Base-by-base conservation (phyloP, 192 early-diverging fungal genomes). In the Umbelopsis sp. region DNA sequence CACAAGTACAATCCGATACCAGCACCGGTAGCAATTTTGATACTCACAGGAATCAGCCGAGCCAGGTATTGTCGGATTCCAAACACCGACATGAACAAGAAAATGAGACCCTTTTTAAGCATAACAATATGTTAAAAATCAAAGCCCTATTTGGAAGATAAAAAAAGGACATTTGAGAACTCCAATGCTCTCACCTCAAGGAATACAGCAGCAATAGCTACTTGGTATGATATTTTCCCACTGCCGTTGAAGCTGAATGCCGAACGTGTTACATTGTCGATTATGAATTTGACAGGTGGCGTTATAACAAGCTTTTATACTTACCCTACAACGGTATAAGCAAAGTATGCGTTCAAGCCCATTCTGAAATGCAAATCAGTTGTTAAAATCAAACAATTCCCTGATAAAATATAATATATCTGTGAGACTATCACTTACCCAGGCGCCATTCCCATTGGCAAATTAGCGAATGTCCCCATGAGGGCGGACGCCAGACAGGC, bases 341-440 rank as follows among this genome's bases (percentile, higher is more conserved):
- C 86, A 75, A 94, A 93, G 76, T 93, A 94, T 41, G 92, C 91
- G 69, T 91, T 93, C 47, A 93, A 80, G 7, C 93, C 93, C 88
- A 94, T 88, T 49, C 83, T 84, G 67, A 26, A 72, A 17, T 22
- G 21, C 3, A 50, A 45, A 21, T n/a, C 16, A 21, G 43, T 20
- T 21, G n/a, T 49, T 49, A 49, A 16, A 2, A 49, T 49, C 47
- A 2, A 41, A 41, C 38, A 41, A 11, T 6, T 41, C 38, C n/a
- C n/a, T 6, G 16, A 3, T 16, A 12, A 12, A 2, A 47, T 47
- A 3, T 49, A 49, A 4, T 20, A 6, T 16, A 17, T 21, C 20
- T 21, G 16, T 49, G 14, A 17, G 34, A 17, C 12, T 6, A 11
- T 9, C 5, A 22, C 73, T 75, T 78, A 84, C 71, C 92, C 92